phyloP scores from a whole-genome alignment of 306 rosid genomes.

The Leucaena leucocephala region DNA sequence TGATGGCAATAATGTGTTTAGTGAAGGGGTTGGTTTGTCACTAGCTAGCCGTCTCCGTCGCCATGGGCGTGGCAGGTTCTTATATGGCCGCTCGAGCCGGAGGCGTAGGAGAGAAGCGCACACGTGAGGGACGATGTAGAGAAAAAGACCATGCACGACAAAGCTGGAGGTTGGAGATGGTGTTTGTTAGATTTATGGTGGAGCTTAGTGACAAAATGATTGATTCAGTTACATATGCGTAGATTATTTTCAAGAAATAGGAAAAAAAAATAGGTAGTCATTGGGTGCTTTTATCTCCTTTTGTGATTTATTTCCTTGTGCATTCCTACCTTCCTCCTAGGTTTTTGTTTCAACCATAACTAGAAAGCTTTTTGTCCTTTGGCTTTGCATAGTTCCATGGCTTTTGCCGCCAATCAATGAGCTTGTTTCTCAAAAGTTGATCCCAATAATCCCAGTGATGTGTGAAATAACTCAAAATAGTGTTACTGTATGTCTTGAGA shows the following conservation, averaged over 20 bases:
- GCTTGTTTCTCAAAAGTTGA: not conserved
- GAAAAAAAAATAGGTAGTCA: constrained; percentile 43
- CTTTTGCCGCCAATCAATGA: not conserved
- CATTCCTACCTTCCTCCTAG: constrained; percentile 39
- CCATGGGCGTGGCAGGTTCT: constrained; percentile 65
- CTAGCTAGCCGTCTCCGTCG: constrained; percentile 71
- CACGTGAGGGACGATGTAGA: constrained; percentile 36
- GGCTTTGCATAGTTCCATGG: not conserved
- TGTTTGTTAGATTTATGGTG: constrained; percentile 54
- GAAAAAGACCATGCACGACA: constrained; percentile 19
- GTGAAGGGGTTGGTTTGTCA: constrained; percentile 56
- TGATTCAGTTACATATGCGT: constrained; percentile 48
- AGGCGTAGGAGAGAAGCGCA: constrained; percentile 65
- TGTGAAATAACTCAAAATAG: not conserved
- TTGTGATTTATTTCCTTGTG: constrained; percentile 44
- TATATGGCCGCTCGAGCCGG: constrained; percentile 80
- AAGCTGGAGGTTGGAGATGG: constrained; percentile 64
- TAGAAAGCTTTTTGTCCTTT: not conserved
- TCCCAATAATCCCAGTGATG: not conserved
- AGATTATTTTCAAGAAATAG: constrained; percentile 43
- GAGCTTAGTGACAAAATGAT: constrained; percentile 47
- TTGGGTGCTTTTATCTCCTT: constrained; percentile 6
- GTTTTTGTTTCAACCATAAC: not conserved
- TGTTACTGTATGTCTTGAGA: not conserved
- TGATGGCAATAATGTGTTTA: constrained; percentile 37